Base-by-base conservation (phyloP, 441 rosid species). In the Corymbia calophylla region DNA sequence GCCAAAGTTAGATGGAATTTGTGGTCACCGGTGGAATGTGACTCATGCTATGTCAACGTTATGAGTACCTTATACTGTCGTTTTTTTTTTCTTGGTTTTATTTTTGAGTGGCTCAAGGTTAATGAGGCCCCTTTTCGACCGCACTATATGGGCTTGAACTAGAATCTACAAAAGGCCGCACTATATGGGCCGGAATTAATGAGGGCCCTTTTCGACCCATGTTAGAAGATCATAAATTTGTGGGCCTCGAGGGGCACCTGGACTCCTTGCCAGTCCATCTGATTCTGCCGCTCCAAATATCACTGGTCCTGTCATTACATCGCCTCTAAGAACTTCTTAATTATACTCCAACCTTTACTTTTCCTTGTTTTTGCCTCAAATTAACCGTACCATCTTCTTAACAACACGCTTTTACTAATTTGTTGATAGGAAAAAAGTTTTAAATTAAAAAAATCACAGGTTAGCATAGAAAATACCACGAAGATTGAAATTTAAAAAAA, bases 31-130 rank as follows among this genome's bases (percentile, higher is more conserved):
- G 51, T 12, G 84, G 29, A 23, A 23, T 3, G 84, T 2, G 49
- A 39, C 51, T 12, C 6, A 51, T 7, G 48, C 23, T n/a, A 0
- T 39, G 84, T 73, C 84, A 73, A 39, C 17, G 5, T 73, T 25
- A 12, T 39, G 29, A 21, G 80, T 11, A 5, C 81, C 48, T 39
- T 23, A 23, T 1, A 10, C 21, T 0, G 2, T 35, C 48, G 44
- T 19, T 9, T 5, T 60, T 5, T 19, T 4, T 31, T 68, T 9
- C 0, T 18, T 18, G 9, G 1, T 21, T 11, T 21, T 35, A 1
- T 19, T 9, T 19, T 19, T 1, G 49, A 73, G 82, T 3, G 82
- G 82, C 16, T 21, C 16, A 2, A 7, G 16, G 16, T 19, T 10
- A 70, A 27, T 3, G 48, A 10, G 48, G 0, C 6, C 16, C 44